phyloP scores from a whole-genome alignment of 208 protist genomes.

The Leishmania tarentolae region DNA sequence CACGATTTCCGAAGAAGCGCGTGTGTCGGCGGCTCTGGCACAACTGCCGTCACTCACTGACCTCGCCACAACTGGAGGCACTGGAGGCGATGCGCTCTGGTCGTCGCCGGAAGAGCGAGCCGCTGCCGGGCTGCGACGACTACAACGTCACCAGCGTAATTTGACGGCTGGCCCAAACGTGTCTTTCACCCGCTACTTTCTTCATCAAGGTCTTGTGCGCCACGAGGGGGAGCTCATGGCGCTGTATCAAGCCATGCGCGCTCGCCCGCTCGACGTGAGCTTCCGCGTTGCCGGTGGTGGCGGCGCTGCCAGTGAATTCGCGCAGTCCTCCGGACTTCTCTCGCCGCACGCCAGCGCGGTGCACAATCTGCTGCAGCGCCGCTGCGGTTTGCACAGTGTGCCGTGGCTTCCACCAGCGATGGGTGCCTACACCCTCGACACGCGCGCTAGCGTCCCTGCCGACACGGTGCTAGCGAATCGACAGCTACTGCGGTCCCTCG shows the following conservation, averaged over 20 bases:
- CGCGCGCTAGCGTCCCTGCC: constrained; percentile 36
- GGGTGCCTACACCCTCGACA: constrained; percentile 65
- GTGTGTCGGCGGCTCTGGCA: constrained; percentile 25
- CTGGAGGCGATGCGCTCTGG: constrained; percentile 14
- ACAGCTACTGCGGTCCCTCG: constrained; percentile 56
- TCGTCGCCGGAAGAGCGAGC: constrained; percentile 25
- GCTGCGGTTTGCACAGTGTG: constrained; percentile 48
- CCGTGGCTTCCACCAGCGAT: constrained; percentile 57
- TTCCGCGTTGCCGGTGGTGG: constrained; percentile 54
- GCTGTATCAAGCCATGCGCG: constrained; percentile 66
- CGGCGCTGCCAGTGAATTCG: not conserved
- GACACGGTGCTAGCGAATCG: constrained; percentile 52
- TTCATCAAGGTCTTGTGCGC: constrained; percentile 67
- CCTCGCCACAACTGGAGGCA: constrained; percentile 12
- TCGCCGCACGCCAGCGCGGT: constrained; percentile 34
- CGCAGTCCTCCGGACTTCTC: not conserved
- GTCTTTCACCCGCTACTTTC: constrained; percentile 83
- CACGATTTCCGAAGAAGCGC: not conserved
- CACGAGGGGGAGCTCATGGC: constrained; percentile 65
- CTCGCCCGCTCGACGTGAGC: constrained; percentile 40
- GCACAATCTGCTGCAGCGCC: constrained; percentile 33
- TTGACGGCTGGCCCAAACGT: constrained; percentile 57
- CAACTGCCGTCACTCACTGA: constrained; percentile 18
- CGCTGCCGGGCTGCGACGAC: constrained; percentile 31
- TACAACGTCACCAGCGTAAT: constrained; percentile 42